These are phyloP conservation scores for Trebouxia sp. DNA, from an alignment of 139 green algal species.

Conservation along the genomic window DNA sequence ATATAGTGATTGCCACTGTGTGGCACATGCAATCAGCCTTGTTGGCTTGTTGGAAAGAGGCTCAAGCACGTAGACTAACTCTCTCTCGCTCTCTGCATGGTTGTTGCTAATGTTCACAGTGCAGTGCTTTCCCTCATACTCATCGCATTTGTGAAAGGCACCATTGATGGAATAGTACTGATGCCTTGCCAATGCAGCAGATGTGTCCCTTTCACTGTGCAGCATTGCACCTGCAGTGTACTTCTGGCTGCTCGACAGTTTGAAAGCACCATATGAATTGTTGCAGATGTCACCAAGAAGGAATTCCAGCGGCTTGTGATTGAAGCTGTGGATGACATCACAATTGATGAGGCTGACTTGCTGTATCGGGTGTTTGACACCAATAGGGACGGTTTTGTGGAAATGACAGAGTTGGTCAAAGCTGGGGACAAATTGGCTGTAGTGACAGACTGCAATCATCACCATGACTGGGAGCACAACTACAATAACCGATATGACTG, in stretches of 20 bases:
- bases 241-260: not conserved
- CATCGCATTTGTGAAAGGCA: not conserved
- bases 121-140: not conserved
- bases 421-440: not conserved
- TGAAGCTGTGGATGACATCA: conserved; percentile 28
- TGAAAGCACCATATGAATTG: not conserved
- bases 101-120: not conserved
- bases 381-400: conserved; percentile 29
- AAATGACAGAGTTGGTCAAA: conserved; percentile 12
- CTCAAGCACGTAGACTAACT: not conserved
- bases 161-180: no score
- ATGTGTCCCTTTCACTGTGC: not conserved
- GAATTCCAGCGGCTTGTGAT: conserved; percentile 40
- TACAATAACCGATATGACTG: conserved; percentile 8
- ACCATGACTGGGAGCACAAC: conserved; percentile 15
- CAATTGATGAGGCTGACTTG: conserved; percentile 54
- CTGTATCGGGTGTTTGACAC: conserved; percentile 54
- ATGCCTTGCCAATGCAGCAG: no score
- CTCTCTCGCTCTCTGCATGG: not conserved
- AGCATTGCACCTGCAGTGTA: no score
- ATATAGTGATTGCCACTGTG: not conserved
- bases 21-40: not conserved
- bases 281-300: conserved; percentile 35
- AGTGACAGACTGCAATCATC: not conserved
- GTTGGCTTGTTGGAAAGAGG: not conserved